phyloP scores from a whole-genome alignment of 768 basidiomycete genomes.

The Suillus lakei region DNA sequence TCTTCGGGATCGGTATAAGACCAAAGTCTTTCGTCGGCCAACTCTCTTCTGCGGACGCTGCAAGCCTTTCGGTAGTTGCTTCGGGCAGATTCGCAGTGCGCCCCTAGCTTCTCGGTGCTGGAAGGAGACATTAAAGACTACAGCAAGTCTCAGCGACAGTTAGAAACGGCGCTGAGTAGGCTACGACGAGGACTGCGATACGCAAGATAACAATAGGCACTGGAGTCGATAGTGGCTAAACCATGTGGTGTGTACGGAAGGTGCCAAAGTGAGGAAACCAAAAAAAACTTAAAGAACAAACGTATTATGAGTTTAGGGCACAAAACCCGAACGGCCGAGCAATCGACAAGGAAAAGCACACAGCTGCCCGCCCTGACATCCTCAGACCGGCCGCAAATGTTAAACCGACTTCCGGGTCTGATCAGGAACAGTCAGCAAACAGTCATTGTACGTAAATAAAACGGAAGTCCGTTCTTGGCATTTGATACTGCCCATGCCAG shows the following conservation, averaged over 20 bases:
- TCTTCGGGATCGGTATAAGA: constrained; percentile 64
- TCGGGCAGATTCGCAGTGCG: not conserved
- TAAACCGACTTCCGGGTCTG: not conserved
- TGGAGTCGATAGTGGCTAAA: not conserved
- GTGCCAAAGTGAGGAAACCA: not conserved
- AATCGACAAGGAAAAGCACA: not conserved
- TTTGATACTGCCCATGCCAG: no score
- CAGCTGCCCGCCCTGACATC: not conserved
- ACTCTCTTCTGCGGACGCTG: not conserved
- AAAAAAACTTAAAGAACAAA: not conserved
- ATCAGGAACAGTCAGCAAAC: not conserved
- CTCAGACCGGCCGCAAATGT: not conserved
- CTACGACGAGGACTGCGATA: not conserved
- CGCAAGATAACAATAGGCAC: not conserved
- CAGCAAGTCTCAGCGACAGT: not conserved
- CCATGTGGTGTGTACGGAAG: not conserved
- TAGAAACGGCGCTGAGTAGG: not conserved
- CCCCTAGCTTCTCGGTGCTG: constrained; percentile 5
- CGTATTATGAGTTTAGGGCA: not conserved
- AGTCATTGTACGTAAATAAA: not conserved
- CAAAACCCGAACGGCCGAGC: not conserved
- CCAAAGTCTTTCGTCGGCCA: constrained; percentile 53
- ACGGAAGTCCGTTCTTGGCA: not conserved
- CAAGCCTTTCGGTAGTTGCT: not conserved
- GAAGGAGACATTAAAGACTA: constrained; percentile 21